phyloP scores from a whole-genome alignment of 176 grass and related monocot species.

The Typha latifolia region DNA sequence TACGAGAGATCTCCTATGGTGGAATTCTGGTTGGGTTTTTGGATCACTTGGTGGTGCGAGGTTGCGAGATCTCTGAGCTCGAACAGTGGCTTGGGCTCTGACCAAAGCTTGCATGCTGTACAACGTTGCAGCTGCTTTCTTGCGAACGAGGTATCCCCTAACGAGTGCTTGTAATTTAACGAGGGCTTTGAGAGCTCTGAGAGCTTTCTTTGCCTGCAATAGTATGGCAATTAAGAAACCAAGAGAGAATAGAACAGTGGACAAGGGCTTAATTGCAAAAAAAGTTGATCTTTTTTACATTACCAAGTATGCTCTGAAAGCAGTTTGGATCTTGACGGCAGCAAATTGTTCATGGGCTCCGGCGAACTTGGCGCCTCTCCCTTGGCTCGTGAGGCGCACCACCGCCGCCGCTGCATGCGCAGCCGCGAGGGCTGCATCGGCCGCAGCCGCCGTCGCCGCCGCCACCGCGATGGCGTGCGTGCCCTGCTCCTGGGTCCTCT shows the following conservation, averaged over 20 bases:
- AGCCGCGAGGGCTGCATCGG: slow-evolving; percentile 67
- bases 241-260: slow-evolving; percentile 1
- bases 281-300: not conserved
- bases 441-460: slow-evolving; percentile 55
- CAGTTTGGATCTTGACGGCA: slow-evolving; percentile 84
- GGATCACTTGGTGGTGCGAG: slow-evolving; percentile 22
- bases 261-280: not conserved
- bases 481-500: slow-evolving; percentile 66
- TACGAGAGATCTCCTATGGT: slow-evolving; percentile 57
- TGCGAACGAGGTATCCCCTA: slow-evolving; percentile 79
- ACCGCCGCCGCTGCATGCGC: slow-evolving; percentile 78
- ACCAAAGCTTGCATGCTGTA: slow-evolving; percentile 92
- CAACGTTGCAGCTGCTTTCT: slow-evolving; percentile 58
- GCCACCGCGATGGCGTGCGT: slow-evolving; percentile 87
- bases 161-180: slow-evolving; percentile 92
- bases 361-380: slow-evolving; percentile 2
- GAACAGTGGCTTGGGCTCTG: slow-evolving; percentile 66
- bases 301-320: slow-evolving; percentile 74
- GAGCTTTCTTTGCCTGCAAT: slow-evolving; percentile 73
- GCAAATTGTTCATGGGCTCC: slow-evolving; percentile 16
- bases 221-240: no score
- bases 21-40: slow-evolving; percentile 30
- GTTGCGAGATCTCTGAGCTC: slow-evolving; percentile 40
- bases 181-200: slow-evolving; percentile 75
- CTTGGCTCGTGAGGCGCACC: slow-evolving; percentile 71